Evolutionary conservation across 2,329 filamentous ascomycete genomes (phyloP).

Genomic region (Pyricularia sp.): DNA sequence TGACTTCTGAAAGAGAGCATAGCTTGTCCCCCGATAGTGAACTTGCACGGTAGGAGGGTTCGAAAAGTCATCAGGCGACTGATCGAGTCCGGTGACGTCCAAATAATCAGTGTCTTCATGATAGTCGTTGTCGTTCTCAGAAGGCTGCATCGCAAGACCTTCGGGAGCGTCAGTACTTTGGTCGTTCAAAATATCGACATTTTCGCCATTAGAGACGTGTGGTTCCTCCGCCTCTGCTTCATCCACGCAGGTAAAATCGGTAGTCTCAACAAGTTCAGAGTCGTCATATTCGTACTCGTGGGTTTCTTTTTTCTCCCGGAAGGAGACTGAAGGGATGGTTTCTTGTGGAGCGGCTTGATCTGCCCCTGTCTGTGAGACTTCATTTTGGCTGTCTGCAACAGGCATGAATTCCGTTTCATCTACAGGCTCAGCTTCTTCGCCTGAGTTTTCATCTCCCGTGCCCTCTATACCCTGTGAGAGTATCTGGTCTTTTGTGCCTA

Average conservation of each 20-base stretch:
- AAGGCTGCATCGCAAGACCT: constrained; percentile 8
- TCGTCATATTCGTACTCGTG: constrained; percentile 21
- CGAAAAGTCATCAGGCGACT: constrained; percentile 8
- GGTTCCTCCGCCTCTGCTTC: neutral
- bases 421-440: neutral
- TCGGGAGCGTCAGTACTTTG: constrained; percentile 6
- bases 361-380: neutral
- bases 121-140: neutral
- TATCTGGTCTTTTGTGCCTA: neutral
- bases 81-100: constrained; percentile 7
- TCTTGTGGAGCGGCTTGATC: neutral
- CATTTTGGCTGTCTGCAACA: neutral
- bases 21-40: constrained; percentile 21
- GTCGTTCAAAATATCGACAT: neutral
- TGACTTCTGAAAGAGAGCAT: constrained; percentile 21
- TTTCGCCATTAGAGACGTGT: neutral
- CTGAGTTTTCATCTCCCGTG: neutral
- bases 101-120: constrained; percentile 6
- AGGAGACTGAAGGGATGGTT: neutral
- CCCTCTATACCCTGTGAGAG: neutral
- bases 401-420: neutral
- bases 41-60: constrained; percentile 19
- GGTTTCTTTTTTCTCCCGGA: constrained; percentile 5
- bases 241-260: constrained; percentile 4
- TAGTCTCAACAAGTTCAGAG: constrained; percentile 21